Evolutionary conservation across 371 early-diverging fungal species (phyloP).

Genomic region (Coemansia sp.): DNA sequence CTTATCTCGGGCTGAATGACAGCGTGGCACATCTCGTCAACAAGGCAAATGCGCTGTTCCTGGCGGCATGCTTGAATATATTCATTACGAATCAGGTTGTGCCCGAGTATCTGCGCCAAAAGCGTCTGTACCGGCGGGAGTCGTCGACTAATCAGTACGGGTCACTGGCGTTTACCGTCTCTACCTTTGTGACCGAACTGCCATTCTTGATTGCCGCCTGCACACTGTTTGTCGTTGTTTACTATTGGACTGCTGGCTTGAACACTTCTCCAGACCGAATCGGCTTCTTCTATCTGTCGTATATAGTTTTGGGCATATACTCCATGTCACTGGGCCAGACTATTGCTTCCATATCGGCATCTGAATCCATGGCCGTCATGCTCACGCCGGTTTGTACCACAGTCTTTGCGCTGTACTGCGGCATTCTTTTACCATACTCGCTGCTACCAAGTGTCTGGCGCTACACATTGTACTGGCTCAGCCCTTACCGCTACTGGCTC

Average conservation of each 20-base stretch:
- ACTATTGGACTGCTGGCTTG: constrained; percentile 74
- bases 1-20: constrained; percentile 65
- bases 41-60: constrained; percentile 73
- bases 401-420: constrained; percentile 69
- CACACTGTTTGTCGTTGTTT: constrained; percentile 67
- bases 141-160: constrained; percentile 68
- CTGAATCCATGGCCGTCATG: constrained; percentile 61
- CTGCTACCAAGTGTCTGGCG: constrained; percentile 78
- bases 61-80: constrained; percentile 65
- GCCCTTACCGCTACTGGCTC: constrained; percentile 65
- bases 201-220: constrained; percentile 59
- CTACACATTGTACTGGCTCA: constrained; percentile 74
- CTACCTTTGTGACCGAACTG: constrained; percentile 56
- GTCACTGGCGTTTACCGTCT: constrained; percentile 71
- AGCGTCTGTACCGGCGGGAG: constrained; percentile 71
- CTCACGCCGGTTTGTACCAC: constrained; percentile 73
- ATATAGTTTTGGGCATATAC: constrained; percentile 64
- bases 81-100: constrained; percentile 70
- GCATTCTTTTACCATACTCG: constrained; percentile 66
- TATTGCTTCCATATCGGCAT: constrained; percentile 67
- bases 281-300: constrained; percentile 67
- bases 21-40: constrained; percentile 67
- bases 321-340: constrained; percentile 69
- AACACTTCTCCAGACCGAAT: constrained; percentile 55
- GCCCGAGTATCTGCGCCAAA: constrained; percentile 72